phyloP scores from a whole-genome alignment of 192 early-diverging fungal genomes.

The Coemansia sp. region DNA sequence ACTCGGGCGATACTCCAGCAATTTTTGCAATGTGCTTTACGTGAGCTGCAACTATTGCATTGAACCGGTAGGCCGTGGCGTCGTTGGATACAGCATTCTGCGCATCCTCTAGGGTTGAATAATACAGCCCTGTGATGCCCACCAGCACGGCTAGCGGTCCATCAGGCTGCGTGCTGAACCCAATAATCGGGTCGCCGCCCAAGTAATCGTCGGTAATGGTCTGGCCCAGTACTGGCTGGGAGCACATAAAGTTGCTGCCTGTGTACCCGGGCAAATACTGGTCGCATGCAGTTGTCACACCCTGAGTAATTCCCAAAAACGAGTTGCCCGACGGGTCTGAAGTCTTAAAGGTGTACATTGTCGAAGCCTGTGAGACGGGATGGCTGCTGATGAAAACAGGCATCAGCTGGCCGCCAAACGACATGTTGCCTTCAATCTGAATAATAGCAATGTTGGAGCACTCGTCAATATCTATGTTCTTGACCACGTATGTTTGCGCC shows the following conservation, averaged over 20 bases:
- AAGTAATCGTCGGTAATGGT: conserved; percentile 29
- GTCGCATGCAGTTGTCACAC: conserved; percentile 17
- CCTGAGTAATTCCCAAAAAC: conserved; percentile 29
- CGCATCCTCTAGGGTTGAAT: conserved; percentile 22
- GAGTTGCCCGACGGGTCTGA: conserved; percentile 13
- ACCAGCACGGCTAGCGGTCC: conserved; percentile 32
- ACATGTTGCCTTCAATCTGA: conserved; percentile 15
- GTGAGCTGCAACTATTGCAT: conserved; percentile 23
- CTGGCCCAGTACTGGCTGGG: conserved; percentile 37
- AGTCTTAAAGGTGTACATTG: conserved; percentile 32
- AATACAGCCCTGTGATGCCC: conserved; percentile 41
- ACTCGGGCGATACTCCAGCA: conserved; percentile 17
- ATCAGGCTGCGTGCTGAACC: conserved; percentile 18
- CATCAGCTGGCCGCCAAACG: conserved; percentile 15
- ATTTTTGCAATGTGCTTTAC: conserved; percentile 17
- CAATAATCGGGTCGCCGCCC: conserved; percentile 50
- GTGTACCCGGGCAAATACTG: conserved; percentile 18
- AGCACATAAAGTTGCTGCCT: conserved; percentile 24
- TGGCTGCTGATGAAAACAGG: conserved; percentile 29
- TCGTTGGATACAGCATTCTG: conserved; percentile 32
- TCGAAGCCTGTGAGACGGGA: background rate
- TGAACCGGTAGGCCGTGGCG: conserved; percentile 39
- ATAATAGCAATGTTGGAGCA: conserved; percentile 42
- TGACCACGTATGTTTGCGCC: conserved; percentile 12
- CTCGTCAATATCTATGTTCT: conserved; percentile 25